phyloP scores from a whole-genome alignment of 1,284 basidiomycete species.

The Leccinum insigne region DNA sequence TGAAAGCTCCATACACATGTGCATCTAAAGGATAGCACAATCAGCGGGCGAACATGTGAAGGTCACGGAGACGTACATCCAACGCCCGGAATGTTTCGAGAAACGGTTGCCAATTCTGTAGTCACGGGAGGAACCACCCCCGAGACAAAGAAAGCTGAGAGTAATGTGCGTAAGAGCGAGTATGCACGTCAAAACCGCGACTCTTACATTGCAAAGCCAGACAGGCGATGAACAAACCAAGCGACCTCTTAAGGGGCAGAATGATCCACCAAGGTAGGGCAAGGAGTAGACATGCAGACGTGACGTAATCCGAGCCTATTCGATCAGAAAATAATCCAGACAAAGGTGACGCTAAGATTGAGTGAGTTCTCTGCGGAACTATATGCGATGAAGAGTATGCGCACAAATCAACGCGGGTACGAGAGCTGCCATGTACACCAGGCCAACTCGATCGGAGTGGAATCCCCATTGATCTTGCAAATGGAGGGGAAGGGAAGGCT shows the following conservation, averaged over 20 bases:
- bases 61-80: slow-evolving; percentile 53
- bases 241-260: slow-evolving; percentile 49
- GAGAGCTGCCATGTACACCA: slow-evolving; percentile 72
- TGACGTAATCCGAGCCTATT: slow-evolving; percentile 61
- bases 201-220: slow-evolving; percentile 59
- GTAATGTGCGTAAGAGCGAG: slow-evolving; percentile 4
- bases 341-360: slow-evolving; percentile 52
- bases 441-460: slow-evolving; percentile 60
- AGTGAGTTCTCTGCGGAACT: slow-evolving; percentile 7
- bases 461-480: slow-evolving; percentile 63
- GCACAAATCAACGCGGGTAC: slow-evolving; percentile 66
- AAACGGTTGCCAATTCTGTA: slow-evolving; percentile 61
- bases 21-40: slow-evolving; percentile 43
- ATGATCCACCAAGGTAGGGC: slow-evolving; percentile 69
- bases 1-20: slow-evolving; percentile 65
- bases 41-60: slow-evolving; percentile 12
- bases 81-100: slow-evolving; percentile 54
- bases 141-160: slow-evolving; percentile 58
- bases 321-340: slow-evolving; percentile 64
- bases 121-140: slow-evolving; percentile 60
- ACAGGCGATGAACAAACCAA: slow-evolving; percentile 62
- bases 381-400: slow-evolving; percentile 19
- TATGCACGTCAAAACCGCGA: not conserved
- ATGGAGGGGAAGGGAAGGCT: slow-evolving; percentile 69
- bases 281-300: slow-evolving; percentile 48